phyloP scores from a whole-genome alignment of 495 filamentous ascomycete genomes.

The Aeminium ludgeri region DNA sequence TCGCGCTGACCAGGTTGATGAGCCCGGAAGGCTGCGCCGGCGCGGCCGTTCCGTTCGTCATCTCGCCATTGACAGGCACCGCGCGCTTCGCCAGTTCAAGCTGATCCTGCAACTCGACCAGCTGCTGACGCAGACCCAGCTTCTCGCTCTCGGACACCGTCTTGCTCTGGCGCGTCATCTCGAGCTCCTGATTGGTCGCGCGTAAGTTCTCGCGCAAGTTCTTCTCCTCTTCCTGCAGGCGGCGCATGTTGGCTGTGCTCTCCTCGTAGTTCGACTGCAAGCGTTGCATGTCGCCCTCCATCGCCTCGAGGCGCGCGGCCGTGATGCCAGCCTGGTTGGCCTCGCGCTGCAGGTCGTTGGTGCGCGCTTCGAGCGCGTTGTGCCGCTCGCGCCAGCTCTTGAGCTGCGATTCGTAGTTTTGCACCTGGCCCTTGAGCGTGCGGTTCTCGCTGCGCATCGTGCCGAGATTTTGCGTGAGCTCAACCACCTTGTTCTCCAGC shows the following conservation, averaged over 20 bases:
- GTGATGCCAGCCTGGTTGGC: slow-evolving; percentile 96
- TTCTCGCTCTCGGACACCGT: slow-evolving; percentile 66
- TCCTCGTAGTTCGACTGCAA: slow-evolving; percentile 79
- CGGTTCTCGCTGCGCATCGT: slow-evolving; percentile 89
- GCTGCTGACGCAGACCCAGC: slow-evolving; percentile 62
- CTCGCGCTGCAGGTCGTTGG: slow-evolving; percentile 87
- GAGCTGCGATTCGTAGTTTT: slow-evolving; percentile 91
- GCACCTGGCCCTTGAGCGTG: slow-evolving; percentile 67
- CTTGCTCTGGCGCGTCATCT: slow-evolving; percentile 51
- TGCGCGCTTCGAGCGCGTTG: slow-evolving; percentile 73
- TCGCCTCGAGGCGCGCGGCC: slow-evolving; percentile 65
- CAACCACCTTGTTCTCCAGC: slow-evolving; percentile 97
- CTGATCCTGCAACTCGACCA: slow-evolving; percentile 80
- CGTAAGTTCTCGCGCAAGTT: slow-evolving; percentile 62
- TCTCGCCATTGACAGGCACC: slow-evolving; percentile 49
- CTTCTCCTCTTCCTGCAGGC: slow-evolving; percentile 83
- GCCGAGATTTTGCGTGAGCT: slow-evolving; percentile 85
- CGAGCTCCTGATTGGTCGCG: slow-evolving; percentile 58
- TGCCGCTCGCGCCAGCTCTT: slow-evolving; percentile 86
- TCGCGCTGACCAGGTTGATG: slow-evolving; percentile 91
- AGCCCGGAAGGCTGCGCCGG: slow-evolving; percentile 46
- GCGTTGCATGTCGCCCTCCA: slow-evolving; percentile 88
- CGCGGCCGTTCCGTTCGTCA: slow-evolving; percentile 46
- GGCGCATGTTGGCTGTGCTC: slow-evolving; percentile 68
- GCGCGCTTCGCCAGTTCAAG: slow-evolving; percentile 69